Percentiles rank a stretch among this genome's conserved stretches.
These are phyloP conservation scores for Barbatosphaeria neglecta DNA, from an alignment of 495 filamentous ascomycete species.

Conservation along the genomic window DNA sequence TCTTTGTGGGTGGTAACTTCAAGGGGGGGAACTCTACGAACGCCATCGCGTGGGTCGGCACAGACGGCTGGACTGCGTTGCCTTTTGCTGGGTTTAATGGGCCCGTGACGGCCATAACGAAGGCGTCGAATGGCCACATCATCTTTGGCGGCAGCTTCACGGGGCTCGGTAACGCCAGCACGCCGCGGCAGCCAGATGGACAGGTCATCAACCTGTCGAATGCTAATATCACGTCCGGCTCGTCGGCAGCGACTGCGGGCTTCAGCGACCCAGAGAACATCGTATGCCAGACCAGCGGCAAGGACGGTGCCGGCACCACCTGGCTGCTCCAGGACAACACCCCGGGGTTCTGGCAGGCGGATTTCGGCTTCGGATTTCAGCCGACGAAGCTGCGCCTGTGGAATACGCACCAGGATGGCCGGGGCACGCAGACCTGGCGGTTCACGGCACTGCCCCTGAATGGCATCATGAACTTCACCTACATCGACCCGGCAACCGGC, in stretches of 20 bases:
- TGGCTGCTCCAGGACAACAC: conserved; percentile 77
- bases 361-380: conserved; percentile 67
- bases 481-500: conserved; percentile 59
- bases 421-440: conserved; percentile 77
- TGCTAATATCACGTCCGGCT: conserved; percentile 57
- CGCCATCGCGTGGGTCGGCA: conserved; percentile 70
- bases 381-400: conserved; percentile 80
- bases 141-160: conserved; percentile 90
- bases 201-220: conserved; percentile 78
- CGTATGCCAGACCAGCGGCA: conserved; percentile 60
- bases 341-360: conserved; percentile 74
- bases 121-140: conserved; percentile 67
- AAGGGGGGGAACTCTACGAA: conserved; percentile 70
- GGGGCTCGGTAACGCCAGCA: conserved; percentile 71
- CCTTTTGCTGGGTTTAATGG: conserved; percentile 93
- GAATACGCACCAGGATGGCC: conserved; percentile 77
- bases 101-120: conserved; percentile 75
- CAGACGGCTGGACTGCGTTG: conserved; percentile 68
- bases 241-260: conserved; percentile 46
- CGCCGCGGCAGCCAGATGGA: conserved; percentile 42
- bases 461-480: conserved; percentile 96
- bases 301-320: conserved; percentile 56
- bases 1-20: conserved; percentile 87
- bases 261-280: conserved; percentile 75
- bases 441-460: conserved; percentile 71